Evolutionary conservation across 495 filamentous ascomycete genomes (phyloP).

Genomic region (Talaromyces ruber): DNA sequence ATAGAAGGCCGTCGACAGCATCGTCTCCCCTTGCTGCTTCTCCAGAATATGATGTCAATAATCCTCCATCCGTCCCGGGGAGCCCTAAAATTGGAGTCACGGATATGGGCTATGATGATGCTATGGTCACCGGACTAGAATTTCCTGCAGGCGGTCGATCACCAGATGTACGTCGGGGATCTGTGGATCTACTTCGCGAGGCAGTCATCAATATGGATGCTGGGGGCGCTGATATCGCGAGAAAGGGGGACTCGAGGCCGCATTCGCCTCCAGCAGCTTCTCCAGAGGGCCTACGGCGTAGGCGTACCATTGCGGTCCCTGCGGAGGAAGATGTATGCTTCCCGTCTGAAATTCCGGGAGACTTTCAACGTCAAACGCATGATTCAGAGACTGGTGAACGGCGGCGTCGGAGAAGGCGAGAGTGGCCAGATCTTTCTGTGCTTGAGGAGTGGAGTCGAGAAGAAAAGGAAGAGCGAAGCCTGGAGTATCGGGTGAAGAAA

Average conservation of each 20-base stretch:
- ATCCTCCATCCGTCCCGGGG: conserved; percentile 87
- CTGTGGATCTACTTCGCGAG: conserved; percentile 28
- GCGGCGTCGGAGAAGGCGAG: conserved; percentile 43
- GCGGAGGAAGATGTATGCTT: conserved; percentile 92
- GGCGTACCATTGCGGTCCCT: conserved; percentile 42
- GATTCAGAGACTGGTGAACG: conserved; percentile 33
- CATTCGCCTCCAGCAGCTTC: conserved; percentile 24
- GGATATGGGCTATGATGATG: conserved; percentile 67
- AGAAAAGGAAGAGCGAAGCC: conserved; percentile 84
- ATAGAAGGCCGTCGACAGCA: conserved; percentile 20
- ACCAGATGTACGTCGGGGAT: conserved; percentile 22
- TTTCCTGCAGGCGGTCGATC: conserved; percentile 27
- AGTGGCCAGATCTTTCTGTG: conserved; percentile 64
- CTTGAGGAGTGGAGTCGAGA: conserved; percentile 85
- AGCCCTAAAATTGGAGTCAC: conserved; percentile 51
- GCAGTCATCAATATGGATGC: conserved; percentile 52
- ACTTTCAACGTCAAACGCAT: conserved; percentile 46
- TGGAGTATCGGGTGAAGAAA: conserved; percentile 81
- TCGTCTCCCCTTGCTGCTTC: conserved; percentile 23
- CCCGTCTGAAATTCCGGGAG: conserved; percentile 75
- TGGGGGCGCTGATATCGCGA: conserved; percentile 19
- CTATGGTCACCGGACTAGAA: conserved; percentile 52
- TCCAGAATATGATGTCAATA: conserved; percentile 76
- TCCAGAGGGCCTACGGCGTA: conserved; percentile 29
- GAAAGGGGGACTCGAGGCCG: conserved; percentile 13